Percentiles rank a stretch among this genome's conserved stretches.
Conservation (phyloP, 306 rosid genomes). For the Coriaria nepalensis region DNA sequence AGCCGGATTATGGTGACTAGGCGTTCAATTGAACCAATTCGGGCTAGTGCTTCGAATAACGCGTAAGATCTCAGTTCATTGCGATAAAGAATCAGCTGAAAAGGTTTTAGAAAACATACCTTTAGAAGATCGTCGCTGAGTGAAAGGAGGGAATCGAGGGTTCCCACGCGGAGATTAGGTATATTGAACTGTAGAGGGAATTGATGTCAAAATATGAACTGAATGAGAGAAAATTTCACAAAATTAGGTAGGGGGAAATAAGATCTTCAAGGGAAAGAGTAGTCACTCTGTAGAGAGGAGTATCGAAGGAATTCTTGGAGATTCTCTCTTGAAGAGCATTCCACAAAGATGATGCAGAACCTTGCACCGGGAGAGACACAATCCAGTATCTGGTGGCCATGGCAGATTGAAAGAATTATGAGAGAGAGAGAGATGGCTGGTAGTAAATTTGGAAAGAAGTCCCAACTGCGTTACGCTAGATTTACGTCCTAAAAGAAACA, state of each 20-base stretch:
- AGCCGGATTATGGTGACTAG: too few relatives aligned
- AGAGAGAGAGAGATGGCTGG: not conserved
- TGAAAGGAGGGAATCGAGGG: conserved; percentile 92
- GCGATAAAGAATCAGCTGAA: too few relatives aligned
- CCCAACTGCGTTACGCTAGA: too few relatives aligned
- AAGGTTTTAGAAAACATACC: conserved; percentile 22
- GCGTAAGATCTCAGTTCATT: too few relatives aligned
- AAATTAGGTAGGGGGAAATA: not conserved
- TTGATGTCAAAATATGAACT: not conserved
- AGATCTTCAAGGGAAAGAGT: conserved; percentile 18
- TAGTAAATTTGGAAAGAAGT: too few relatives aligned
- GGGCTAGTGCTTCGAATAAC: too few relatives aligned
- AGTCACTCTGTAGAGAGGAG: conserved; percentile 72
- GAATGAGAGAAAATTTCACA: not conserved
- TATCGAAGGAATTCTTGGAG: conserved; percentile 94
- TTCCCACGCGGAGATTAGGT: conserved; percentile 95
- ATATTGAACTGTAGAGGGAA: conserved; percentile 46
- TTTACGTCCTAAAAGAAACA: too few relatives aligned
- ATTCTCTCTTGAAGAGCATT: conserved; percentile 64
- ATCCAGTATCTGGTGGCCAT: conserved; percentile 94
- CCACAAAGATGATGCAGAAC: conserved; percentile 66
- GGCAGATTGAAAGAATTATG: conserved; percentile 8
- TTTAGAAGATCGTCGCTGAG: conserved; percentile 94
- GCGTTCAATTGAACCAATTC: too few relatives aligned
- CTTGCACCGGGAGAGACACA: conserved; percentile 73